Conservation (phyloP, 202 grass and related monocot species). For the Panicum hallii region DNA sequence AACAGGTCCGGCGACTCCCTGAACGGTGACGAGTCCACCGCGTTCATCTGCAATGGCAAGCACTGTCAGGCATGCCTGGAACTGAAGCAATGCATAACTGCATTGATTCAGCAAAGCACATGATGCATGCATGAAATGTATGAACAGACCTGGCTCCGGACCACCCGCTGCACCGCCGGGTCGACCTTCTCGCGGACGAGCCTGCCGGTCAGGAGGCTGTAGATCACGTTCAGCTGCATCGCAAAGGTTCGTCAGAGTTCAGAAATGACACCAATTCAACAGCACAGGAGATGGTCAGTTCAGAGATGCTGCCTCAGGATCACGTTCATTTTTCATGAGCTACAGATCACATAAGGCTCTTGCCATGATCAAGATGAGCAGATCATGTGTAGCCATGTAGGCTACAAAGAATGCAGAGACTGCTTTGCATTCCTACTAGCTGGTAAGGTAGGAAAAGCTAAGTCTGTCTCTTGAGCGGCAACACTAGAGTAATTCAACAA, state of each 20-base stretch:
- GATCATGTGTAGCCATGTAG: background rate
- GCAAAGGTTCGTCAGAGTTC: background rate
- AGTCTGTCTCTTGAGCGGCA: background rate
- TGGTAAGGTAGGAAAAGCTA: background rate
- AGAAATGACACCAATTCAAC: too few relatives aligned
- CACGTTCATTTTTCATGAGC: constrained; percentile 2
- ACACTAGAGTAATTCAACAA: background rate
- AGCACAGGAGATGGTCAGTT: background rate
- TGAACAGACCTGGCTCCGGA: constrained; percentile 68
- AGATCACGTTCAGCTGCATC: constrained; percentile 76
- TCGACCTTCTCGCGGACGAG: constrained; percentile 88
- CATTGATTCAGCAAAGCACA: background rate
- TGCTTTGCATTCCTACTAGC: background rate
- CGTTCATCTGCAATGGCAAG: constrained; percentile 46
- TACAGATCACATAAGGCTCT: background rate
- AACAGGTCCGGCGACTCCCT: constrained; percentile 60
- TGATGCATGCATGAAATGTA: background rate
- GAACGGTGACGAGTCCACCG: constrained; percentile 61
- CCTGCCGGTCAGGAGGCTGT: constrained; percentile 71
- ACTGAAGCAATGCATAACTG: background rate
- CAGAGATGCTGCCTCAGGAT: background rate
- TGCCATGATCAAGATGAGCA: background rate
- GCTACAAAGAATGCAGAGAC: background rate
- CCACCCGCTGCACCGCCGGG: constrained; percentile 80
- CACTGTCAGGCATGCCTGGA: background rate